Conservation (phyloP, 2,329 filamentous ascomycete genomes). For the Colletotrichum navitas region DNA sequence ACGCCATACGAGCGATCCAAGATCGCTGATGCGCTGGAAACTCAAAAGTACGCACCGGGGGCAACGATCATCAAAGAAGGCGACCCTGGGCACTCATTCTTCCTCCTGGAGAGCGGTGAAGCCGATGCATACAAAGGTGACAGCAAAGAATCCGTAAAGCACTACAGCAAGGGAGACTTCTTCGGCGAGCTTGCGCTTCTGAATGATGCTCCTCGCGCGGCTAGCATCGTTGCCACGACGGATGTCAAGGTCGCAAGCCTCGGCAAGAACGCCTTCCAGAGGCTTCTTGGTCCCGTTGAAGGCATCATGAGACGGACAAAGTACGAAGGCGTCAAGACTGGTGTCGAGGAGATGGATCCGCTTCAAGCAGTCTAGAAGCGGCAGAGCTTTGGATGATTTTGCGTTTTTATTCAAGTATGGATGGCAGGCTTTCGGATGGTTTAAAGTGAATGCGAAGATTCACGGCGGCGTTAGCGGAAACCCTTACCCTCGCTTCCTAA, state of each 20-base stretch:
- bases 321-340: constrained; percentile 70
- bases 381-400: constrained; percentile 5
- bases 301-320: constrained; percentile 89
- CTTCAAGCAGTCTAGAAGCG: constrained; percentile 58
- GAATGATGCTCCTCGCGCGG: constrained; percentile 93
- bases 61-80: constrained; percentile 92
- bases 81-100: constrained; percentile 92
- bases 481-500: constrained; percentile 52
- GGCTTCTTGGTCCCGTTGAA: constrained; percentile 91
- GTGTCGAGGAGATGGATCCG: constrained; percentile 77
- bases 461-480: constrained; percentile 46
- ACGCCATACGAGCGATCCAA: constrained; percentile 96
- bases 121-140: constrained; percentile 89
- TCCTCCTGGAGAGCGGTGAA: constrained; percentile 87
- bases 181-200: constrained; percentile 95
- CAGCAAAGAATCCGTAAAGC: constrained; percentile 76
- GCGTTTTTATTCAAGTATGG: constrained; percentile 35
- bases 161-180: constrained; percentile 93
- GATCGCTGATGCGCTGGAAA: constrained; percentile 96
- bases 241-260: constrained; percentile 94
- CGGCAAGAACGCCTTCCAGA: constrained; percentile 94
- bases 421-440: constrained; percentile 31
- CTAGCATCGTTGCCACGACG: constrained; percentile 84
- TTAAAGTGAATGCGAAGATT: constrained; percentile 32
- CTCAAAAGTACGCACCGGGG: constrained; percentile 84